These are phyloP conservation scores for Phytopythium montanum DNA, from an alignment of 352 stramenopile species.

Conservation along the genomic window DNA sequence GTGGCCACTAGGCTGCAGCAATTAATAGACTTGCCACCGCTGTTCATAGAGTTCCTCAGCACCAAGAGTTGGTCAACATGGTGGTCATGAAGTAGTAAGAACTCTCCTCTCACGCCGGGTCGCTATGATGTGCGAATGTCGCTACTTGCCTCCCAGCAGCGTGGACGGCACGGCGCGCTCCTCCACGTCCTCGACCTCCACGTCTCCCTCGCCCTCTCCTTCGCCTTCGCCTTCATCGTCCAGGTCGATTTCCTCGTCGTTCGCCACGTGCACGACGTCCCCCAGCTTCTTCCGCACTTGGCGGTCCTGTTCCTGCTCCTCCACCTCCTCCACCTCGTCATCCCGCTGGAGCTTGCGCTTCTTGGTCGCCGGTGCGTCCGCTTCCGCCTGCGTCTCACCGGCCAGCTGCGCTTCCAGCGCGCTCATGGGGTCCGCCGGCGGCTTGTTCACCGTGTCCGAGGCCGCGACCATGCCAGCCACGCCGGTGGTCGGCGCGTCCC, in stretches of 20 bases:
- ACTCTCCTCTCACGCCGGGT: not conserved
- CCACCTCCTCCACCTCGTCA: conserved; percentile 50
- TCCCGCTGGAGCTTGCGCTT: conserved; percentile 59
- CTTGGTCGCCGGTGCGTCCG: conserved; percentile 24
- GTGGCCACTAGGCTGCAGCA: conserved; percentile 8
- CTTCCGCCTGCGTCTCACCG: conserved; percentile 19
- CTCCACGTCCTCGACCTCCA: conserved; percentile 34
- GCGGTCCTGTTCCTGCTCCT: conserved; percentile 64
- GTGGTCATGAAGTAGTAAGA: no score
- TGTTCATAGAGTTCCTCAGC: not conserved
- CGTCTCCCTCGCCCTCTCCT: conserved; percentile 47
- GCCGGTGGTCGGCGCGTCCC: conserved; percentile 13
- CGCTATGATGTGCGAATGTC: not conserved
- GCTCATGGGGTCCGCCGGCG: conserved; percentile 79
- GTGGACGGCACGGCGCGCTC: conserved; percentile 54
- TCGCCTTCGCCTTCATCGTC: conserved; percentile 79
- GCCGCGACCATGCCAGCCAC: conserved; percentile 56
- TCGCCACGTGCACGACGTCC: conserved; percentile 48
- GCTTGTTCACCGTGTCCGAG: conserved; percentile 28
- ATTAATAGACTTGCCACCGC: conserved; percentile 17
- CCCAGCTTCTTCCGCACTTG: conserved; percentile 77
- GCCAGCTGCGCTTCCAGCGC: conserved; percentile 81
- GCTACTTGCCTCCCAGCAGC: conserved; percentile 23
- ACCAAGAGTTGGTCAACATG: no score
- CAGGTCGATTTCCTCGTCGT: conserved; percentile 93